Evolutionary conservation across 352 stramenopile genomes (phyloP).

Genomic region (Phytopythium delawarense): DNA sequence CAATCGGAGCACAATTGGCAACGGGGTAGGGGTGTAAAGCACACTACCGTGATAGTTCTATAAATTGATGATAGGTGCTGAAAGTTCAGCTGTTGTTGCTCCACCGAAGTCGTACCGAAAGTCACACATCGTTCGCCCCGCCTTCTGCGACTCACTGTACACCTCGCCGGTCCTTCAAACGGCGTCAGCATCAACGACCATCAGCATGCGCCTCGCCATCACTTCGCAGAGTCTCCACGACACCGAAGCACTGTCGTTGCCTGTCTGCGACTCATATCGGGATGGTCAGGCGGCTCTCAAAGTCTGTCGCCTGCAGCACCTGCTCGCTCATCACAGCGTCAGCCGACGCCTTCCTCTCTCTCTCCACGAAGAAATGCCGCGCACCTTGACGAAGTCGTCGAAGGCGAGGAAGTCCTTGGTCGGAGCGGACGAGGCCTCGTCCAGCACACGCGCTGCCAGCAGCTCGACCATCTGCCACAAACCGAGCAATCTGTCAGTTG

Average conservation of each 20-base stretch:
- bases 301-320: conserved; percentile 58
- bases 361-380: neutral
- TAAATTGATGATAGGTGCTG: neutral
- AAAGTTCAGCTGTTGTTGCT: neutral
- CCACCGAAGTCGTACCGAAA: neutral
- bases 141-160: neutral
- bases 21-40: neutral
- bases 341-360: neutral
- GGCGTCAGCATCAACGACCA: no score
- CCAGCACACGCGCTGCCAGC: conserved; percentile 40
- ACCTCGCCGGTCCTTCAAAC: no score
- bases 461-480: conserved; percentile 29
- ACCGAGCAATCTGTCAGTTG: no score
- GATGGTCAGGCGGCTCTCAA: conserved; percentile 52
- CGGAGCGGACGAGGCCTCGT: conserved; percentile 50
- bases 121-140: neutral
- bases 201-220: neutral
- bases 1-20: neutral
- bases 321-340: conserved; percentile 10
- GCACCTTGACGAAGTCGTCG: conserved; percentile 60
- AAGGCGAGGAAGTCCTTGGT: conserved; percentile 40
- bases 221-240: neutral
- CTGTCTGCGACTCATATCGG: conserved; percentile 29
- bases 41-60: neutral
- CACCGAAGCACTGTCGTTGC: neutral